Percentiles rank a stretch among this genome's conserved stretches.
These are phyloP conservation scores for Phyllosticta paracitricarpa DNA, from an alignment of 2,329 filamentous ascomycete species.

Conservation along the genomic window DNA sequence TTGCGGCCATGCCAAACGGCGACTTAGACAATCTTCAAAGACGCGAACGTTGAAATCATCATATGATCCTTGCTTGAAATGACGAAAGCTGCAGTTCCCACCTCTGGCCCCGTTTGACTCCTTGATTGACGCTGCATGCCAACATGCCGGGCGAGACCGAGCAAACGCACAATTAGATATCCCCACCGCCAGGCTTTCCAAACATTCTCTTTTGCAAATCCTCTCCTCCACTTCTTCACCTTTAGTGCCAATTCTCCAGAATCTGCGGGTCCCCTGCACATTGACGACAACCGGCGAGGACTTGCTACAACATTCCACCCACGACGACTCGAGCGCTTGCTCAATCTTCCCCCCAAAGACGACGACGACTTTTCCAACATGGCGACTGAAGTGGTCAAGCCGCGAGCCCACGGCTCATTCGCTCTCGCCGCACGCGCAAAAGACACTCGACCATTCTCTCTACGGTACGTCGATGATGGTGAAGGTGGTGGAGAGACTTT, in stretches of 20 bases:
- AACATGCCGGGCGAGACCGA: neutral
- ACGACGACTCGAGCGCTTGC: neutral
- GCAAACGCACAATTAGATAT: neutral
- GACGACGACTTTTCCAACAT: neutral
- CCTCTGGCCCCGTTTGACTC: slow-evolving; percentile 3
- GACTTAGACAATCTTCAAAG: slow-evolving; percentile 1
- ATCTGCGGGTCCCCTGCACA: neutral
- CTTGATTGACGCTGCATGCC: slow-evolving; percentile 3
- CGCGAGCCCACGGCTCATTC: neutral
- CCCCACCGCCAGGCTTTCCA: neutral
- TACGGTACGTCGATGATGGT: slow-evolving; percentile 7
- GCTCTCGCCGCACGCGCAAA: slow-evolving; percentile 4
- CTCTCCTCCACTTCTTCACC: neutral
- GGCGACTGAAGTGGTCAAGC: slow-evolving; percentile 7
- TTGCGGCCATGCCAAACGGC: slow-evolving; percentile 3
- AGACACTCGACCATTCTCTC: slow-evolving; percentile 6
- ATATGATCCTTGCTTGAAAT: slow-evolving; percentile 8
- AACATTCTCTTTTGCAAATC: neutral
- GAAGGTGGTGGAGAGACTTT: neutral
- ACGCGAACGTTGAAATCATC: slow-evolving; percentile 5
- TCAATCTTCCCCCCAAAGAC: neutral
- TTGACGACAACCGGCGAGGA: neutral
- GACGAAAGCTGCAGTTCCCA: slow-evolving; percentile 2
- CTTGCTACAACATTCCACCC: neutral
- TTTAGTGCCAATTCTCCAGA: neutral